Conservation (phyloP, 2,329 filamentous ascomycete species). For the Colletotrichum sp. region DNA sequence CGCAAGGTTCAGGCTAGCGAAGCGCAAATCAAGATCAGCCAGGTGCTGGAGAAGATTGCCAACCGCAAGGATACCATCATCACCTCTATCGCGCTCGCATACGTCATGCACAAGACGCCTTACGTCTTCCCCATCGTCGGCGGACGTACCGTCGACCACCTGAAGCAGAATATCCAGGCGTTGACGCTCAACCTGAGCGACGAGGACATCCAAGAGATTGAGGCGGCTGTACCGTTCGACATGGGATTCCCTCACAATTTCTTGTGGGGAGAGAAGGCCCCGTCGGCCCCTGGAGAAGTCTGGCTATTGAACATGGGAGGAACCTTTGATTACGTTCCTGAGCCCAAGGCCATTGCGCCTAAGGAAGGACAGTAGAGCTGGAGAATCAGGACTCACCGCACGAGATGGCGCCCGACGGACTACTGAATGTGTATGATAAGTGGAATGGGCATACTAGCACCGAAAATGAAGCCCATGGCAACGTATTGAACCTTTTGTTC, state of each 20-base stretch:
- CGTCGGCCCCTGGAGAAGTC: slow-evolving; percentile 44
- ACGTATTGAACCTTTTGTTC: background rate
- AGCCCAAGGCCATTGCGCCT: slow-evolving; percentile 46
- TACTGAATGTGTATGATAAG: slow-evolving; percentile 1
- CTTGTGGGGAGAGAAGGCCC: slow-evolving; percentile 47
- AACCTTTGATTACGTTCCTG: slow-evolving; percentile 54
- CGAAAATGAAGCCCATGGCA: background rate
- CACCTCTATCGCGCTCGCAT: slow-evolving; percentile 68
- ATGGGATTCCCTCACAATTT: slow-evolving; percentile 71
- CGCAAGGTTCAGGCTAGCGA: slow-evolving; percentile 48
- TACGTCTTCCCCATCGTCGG: slow-evolving; percentile 79
- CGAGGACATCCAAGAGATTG: slow-evolving; percentile 71
- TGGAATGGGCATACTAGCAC: background rate
- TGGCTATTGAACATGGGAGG: slow-evolving; percentile 53
- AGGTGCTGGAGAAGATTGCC: slow-evolving; percentile 55
- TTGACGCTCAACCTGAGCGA: slow-evolving; percentile 63
- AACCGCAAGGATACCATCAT: slow-evolving; percentile 45
- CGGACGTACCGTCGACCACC: slow-evolving; percentile 71
- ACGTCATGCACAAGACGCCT: slow-evolving; percentile 74
- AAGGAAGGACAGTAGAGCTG: slow-evolving; percentile 47
- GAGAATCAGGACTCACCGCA: slow-evolving; percentile 33
- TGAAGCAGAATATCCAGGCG: slow-evolving; percentile 73
- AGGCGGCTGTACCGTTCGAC: slow-evolving; percentile 65
- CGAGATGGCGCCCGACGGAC: slow-evolving; percentile 32
- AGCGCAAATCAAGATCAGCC: slow-evolving; percentile 56